Evolutionary conservation across 208 protist genomes (phyloP).

Genomic region (Wallacemonas rigidus): DNA sequence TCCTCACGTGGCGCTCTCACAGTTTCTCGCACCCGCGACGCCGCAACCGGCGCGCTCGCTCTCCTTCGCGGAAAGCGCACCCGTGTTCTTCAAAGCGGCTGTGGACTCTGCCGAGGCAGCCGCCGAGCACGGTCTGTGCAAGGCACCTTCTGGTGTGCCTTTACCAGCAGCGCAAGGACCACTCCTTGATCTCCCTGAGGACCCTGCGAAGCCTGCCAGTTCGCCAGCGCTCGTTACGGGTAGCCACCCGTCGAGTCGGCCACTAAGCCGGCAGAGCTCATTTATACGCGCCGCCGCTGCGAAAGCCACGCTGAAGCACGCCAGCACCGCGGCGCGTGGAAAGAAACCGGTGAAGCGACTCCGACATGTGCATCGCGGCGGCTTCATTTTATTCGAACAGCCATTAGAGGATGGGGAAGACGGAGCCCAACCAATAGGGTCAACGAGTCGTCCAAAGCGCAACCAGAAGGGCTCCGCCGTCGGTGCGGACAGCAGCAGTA

Average conservation of each 20-base stretch:
- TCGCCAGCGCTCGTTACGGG: background rate
- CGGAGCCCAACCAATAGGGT: background rate
- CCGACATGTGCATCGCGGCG: background rate
- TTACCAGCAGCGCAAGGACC: background rate
- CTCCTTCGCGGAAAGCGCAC: background rate
- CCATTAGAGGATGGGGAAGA: background rate
- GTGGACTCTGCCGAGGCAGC: background rate
- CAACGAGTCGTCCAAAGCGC: background rate
- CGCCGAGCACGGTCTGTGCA: background rate
- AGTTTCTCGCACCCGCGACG: too few species aligned
- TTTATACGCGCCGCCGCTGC: background rate
- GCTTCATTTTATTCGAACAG: background rate
- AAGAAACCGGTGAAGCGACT: slow-evolving; percentile 10
- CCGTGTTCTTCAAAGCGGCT: background rate
- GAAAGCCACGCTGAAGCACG: background rate
- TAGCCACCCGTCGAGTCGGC: background rate
- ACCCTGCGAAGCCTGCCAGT: background rate
- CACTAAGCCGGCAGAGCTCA: background rate
- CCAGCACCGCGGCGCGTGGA: background rate
- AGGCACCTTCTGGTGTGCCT: background rate
- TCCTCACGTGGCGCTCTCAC: too few species aligned
- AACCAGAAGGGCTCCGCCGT: background rate
- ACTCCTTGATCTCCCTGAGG: background rate
- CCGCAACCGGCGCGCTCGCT: background rate
- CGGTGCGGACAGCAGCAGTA: background rate